phyloP scores from a whole-genome alignment of 352 stramenopile genomes.

The Saprolegnia parasitica region DNA sequence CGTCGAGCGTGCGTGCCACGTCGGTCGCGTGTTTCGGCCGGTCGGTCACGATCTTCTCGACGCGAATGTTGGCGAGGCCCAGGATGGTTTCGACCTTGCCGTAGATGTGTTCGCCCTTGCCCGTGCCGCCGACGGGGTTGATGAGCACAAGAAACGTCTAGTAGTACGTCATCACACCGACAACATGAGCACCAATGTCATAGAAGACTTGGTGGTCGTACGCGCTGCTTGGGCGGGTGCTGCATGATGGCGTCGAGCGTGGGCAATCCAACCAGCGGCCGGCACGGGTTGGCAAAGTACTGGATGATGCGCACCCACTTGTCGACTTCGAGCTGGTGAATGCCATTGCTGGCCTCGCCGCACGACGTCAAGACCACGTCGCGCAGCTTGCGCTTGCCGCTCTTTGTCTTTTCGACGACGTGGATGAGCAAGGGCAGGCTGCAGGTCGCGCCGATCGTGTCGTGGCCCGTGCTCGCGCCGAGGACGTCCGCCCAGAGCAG shows the following conservation, averaged over 20 bases:
- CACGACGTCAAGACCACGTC: constrained; percentile 5
- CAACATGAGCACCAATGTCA: too few relatives aligned
- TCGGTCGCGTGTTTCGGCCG: constrained; percentile 11
- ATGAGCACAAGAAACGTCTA: constrained; percentile 27
- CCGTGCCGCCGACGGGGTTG: constrained; percentile 16
- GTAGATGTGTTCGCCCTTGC: constrained; percentile 18
- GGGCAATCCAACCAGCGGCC: neutral
- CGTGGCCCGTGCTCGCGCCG: constrained; percentile 8
- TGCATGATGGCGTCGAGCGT: constrained; percentile 8
- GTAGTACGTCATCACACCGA: too few relatives aligned
- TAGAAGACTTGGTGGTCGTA: neutral
- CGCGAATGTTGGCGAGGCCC: constrained; percentile 14
- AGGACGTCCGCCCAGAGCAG: constrained; percentile 18
- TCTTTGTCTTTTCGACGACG: constrained; percentile 5
- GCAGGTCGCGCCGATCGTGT: neutral
- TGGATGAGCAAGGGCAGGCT: constrained; percentile 19
- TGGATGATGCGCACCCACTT: constrained; percentile 24
- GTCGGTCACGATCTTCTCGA: constrained; percentile 24
- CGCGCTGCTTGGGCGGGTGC: constrained; percentile 13
- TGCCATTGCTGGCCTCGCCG: neutral
- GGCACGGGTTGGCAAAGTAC: constrained; percentile 23
- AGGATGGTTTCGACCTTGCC: constrained; percentile 22
- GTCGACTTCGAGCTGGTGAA: constrained; percentile 15
- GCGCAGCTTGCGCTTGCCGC: constrained; percentile 13
- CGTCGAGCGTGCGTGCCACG: constrained; percentile 6